These are phyloP conservation scores for Telfairia occidentalis DNA, from an alignment of 331 rosid species.

Conservation along the genomic window DNA sequence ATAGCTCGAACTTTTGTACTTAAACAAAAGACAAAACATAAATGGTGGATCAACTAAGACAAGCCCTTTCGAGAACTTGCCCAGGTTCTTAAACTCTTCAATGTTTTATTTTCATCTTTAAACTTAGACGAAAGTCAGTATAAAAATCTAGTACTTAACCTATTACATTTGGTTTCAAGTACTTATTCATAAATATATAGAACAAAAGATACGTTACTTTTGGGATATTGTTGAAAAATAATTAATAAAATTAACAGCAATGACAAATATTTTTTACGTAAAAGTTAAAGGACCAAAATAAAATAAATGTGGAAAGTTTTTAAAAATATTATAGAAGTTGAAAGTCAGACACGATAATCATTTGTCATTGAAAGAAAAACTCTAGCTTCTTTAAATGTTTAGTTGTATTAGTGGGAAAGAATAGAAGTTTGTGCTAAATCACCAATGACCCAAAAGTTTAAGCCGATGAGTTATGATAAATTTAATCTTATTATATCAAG, in stretches of 20 bases:
- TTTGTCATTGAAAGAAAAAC: too few relatives aligned
- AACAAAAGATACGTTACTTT: neutral
- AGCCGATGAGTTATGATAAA: too few relatives aligned
- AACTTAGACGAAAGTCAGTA: neutral
- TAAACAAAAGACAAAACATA: too few relatives aligned
- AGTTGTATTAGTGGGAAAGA: neutral
- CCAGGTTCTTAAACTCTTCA: neutral
- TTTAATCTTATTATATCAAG: too few relatives aligned
- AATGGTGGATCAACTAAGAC: too few relatives aligned
- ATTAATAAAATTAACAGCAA: neutral
- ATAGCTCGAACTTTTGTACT: neutral
- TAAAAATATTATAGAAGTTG: neutral
- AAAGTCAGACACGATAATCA: neutral
- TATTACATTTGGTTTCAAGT: too few relatives aligned
- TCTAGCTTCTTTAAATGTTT: neutral
- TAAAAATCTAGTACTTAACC: too few relatives aligned
- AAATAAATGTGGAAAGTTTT: neutral
- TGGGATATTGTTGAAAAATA: too few relatives aligned
- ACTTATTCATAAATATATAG: too few relatives aligned
- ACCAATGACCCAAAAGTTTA: too few relatives aligned
- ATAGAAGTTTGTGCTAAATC: too few relatives aligned
- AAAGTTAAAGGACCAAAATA: neutral
- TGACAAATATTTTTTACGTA: neutral
- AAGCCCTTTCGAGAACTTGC: too few relatives aligned
- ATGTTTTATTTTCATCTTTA: neutral